Evolutionary conservation across 805 yeast species (phyloP), one percentile per base, ranked within the genome.

Genomic region (Scheffersomyces spartinae): DNA sequence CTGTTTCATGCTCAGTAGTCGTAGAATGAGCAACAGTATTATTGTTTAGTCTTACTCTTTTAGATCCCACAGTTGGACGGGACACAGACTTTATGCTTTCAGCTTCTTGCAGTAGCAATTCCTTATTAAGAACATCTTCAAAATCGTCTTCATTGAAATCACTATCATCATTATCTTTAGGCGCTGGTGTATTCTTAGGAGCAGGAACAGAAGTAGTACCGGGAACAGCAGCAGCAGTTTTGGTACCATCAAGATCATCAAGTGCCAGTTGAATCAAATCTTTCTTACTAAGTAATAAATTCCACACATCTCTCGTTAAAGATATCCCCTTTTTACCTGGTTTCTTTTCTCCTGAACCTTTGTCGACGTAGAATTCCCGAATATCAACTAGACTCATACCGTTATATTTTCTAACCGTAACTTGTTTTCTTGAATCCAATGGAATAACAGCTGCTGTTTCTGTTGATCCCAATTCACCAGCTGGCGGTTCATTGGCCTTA

Each of bases 241-340:
- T 18, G 10, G 11, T 29, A 13, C 45, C 51, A 9, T 41, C 40
- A 29, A 66, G 39, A 12, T 42, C 49, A 10, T 40, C 59, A 24
- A 72, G 42, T 0, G 82, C 81, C 29, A 54, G 65, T 26, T 64
- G 52, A 17, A 75, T 67, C 12, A 64, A 63, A 2, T 57, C 65
- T 9, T 52, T 50, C 13, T 62, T 42, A 18, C 60, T 69, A 28
- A 72, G 39, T 20, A 75, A 48, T 20, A 46, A 47, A 11, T 44
- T 44, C 74, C 82, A 77, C 13, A 62, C 61, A 3, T 64, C 78
- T 34, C 57, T 65, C 1, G 76, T 69, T 14, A 75, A 45, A 2
- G 81, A 60, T 12, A 75, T 71, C 0, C 82, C 81, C 51, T 86
- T 86, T 43, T 73, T 77, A 1, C 94, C 94, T 0, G 97, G 97